These are phyloP conservation scores for Blastocystis sp. DNA, from an alignment of 352 stramenopile genomes.

Conservation along the genomic window DNA sequence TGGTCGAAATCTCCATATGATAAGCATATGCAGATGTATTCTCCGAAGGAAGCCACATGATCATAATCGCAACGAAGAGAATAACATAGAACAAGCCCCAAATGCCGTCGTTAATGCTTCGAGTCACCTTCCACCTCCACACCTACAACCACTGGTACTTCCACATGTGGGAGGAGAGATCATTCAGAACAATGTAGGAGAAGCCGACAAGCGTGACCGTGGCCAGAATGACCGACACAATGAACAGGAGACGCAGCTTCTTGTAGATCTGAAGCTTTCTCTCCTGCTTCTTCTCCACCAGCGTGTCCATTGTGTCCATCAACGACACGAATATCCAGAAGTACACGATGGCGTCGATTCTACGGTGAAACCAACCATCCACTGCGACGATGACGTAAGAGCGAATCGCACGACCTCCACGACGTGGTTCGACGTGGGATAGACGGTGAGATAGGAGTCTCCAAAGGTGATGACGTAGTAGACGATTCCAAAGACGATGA, in stretches of 20 bases:
- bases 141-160: slow-evolving; percentile 45
- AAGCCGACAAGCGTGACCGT: slow-evolving; percentile 5
- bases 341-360: slow-evolving; percentile 29
- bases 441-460: slow-evolving; percentile 21
- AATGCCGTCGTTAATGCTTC: slow-evolving; percentile 47
- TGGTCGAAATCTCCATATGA: slow-evolving; percentile 41
- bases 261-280: slow-evolving; percentile 25
- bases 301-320: slow-evolving; percentile 19
- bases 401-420: background rate
- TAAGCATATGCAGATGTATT: slow-evolving; percentile 43
- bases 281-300: slow-evolving; percentile 10
- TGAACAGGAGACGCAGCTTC: background rate
- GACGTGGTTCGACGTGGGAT: background rate
- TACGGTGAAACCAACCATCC: background rate
- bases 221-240: background rate
- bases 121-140: background rate
- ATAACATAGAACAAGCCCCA: slow-evolving; percentile 53
- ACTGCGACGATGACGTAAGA: background rate
- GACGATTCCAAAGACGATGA: background rate
- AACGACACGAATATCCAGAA: slow-evolving; percentile 50
- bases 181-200: background rate
- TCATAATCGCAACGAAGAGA: slow-evolving; percentile 34
- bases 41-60: slow-evolving; percentile 45
- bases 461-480: slow-evolving; percentile 34
- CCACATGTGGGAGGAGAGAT: background rate